A percentile compares a stretch with the other conserved stretches of the same genome.
Conservation (phyloP, 306 rosid genomes). For the Quercus robur region DNA sequence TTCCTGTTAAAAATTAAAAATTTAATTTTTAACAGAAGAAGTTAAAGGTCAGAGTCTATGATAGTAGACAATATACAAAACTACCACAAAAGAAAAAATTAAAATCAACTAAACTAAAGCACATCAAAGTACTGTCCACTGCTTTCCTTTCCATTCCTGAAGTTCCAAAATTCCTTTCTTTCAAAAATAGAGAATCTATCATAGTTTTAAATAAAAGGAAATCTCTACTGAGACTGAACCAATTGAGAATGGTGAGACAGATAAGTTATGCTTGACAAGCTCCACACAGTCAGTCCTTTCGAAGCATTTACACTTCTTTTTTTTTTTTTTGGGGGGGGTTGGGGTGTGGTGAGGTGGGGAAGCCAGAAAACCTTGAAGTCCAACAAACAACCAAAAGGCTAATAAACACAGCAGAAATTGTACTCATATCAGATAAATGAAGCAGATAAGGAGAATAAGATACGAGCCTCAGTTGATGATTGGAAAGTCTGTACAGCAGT, state of each 20-base stretch:
- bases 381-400: not conserved
- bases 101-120: not conserved
- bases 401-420: not conserved
- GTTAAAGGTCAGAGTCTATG: not conserved
- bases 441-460: slow-evolving; percentile 10
- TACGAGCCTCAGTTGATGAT: slow-evolving; percentile 60
- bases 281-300: not conserved
- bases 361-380: not conserved
- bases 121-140: not conserved
- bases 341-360: too few relatives aligned
- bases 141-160: not conserved
- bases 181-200: not conserved
- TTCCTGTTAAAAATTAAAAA: too few relatives aligned
- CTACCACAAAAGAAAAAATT: not conserved
- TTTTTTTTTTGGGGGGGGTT: too few relatives aligned
- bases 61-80: not conserved
- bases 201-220: too few relatives aligned
- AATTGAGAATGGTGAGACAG: not conserved
- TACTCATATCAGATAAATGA: slow-evolving; percentile 6
- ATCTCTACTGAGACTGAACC: too few relatives aligned
- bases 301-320: not conserved
- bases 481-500: slow-evolving; percentile 71
- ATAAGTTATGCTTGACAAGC: not conserved
- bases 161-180: not conserved
- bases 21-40: not conserved